Evolutionary conservation across 208 protist genomes (phyloP).

Genomic region (Entamoeba histolytica): DNA sequence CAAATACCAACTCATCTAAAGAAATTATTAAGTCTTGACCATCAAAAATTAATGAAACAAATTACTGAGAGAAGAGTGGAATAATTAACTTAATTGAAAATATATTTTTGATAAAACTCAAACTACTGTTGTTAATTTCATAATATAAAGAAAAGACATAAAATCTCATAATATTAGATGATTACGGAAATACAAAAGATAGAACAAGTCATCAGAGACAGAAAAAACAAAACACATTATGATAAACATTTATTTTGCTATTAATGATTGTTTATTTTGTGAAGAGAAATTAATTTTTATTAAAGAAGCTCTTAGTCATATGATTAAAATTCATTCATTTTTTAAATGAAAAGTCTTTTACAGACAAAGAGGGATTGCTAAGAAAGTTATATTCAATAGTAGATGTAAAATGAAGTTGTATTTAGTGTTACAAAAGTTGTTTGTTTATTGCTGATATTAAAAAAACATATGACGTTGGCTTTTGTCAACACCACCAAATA

Average conservation of each 20-base stretch:
- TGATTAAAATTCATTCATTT: neutral
- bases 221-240: no score
- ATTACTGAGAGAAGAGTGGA: neutral
- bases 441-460: neutral
- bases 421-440: neutral
- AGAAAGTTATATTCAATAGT: neutral
- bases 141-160: no score
- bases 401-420: neutral
- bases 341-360: neutral
- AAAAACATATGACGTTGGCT: neutral
- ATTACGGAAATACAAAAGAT: no score
- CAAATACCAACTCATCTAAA: neutral
- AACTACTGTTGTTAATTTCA: no score
- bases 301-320: neutral
- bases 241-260: neutral
- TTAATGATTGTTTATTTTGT: neutral
- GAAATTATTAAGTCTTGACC: neutral
- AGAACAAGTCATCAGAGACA: no score
- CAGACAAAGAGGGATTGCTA: neutral
- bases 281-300: neutral
- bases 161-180: no score
- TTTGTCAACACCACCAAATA: no score
- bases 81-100: neutral
- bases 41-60: neutral
- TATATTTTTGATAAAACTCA: no score